These are phyloP conservation scores for Huntiella abstrusa DNA, from an alignment of 2,329 filamentous ascomycete species.

Conservation along the genomic window DNA sequence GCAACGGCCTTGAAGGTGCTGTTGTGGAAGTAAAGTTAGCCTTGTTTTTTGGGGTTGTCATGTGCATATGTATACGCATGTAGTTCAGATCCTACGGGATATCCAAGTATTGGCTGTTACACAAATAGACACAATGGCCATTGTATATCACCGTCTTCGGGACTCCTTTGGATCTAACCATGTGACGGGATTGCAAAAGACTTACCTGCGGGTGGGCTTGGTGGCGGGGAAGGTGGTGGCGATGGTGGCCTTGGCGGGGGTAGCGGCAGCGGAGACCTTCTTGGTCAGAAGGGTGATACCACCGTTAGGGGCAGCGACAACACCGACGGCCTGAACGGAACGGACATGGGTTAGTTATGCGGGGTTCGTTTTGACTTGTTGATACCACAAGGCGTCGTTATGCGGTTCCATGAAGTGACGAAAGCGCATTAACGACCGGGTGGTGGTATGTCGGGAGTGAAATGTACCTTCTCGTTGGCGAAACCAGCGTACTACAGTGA, in stretches of 20 bases:
- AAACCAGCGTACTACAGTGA: slow-evolving; percentile 62
- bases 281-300: slow-evolving; percentile 70
- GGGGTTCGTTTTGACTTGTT: background rate
- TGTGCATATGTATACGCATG: background rate
- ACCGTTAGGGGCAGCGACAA: slow-evolving; percentile 57
- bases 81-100: background rate
- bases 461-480: slow-evolving; percentile 72
- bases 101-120: background rate
- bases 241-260: slow-evolving; percentile 49
- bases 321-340: slow-evolving; percentile 54
- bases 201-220: slow-evolving; percentile 53
- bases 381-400: too few relatives aligned
- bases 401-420: background rate
- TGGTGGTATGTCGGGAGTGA: background rate
- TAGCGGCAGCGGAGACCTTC: slow-evolving; percentile 52
- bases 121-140: background rate
- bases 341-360: background rate
- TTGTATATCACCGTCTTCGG: background rate
- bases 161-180: background rate
- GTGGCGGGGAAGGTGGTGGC: slow-evolving; percentile 50
- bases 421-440: background rate
- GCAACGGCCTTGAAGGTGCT: slow-evolving; percentile 84
- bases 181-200: background rate
- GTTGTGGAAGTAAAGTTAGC: slow-evolving; percentile 8
- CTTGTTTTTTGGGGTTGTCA: background rate